A percentile compares a stretch with the other conserved stretches of the same genome.
Conservation (phyloP, 208 protist genomes). For the Naegleria gruberi region DNA sequence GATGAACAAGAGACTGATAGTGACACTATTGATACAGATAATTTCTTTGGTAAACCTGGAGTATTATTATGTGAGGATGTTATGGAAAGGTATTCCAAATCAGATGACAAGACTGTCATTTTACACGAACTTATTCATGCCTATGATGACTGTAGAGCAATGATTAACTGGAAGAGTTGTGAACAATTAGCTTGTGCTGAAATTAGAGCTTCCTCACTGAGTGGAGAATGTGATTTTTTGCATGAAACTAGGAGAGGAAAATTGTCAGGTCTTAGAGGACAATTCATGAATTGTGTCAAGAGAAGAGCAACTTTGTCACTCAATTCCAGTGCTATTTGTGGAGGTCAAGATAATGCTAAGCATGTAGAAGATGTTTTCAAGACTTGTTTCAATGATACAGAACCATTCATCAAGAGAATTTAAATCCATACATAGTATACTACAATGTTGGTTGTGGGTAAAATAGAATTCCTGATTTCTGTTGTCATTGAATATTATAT, state of each 20-base stretch:
- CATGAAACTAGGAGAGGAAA: constrained; percentile 62
- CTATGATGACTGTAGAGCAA: constrained; percentile 76
- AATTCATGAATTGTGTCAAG: constrained; percentile 67
- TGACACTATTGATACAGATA: background rate
- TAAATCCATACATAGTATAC: too few species aligned
- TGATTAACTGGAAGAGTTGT: constrained; percentile 70
- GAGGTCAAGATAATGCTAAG: constrained; percentile 33
- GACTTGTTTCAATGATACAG: constrained; percentile 30
- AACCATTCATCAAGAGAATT: constrained; percentile 25
- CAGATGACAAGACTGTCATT: constrained; percentile 12
- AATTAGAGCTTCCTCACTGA: constrained; percentile 79
- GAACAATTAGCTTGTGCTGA: constrained; percentile 84
- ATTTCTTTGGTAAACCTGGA: constrained; percentile 4
- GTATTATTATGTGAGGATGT: constrained; percentile 13
- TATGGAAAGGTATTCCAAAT: background rate
- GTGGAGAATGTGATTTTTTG: constrained; percentile 72
- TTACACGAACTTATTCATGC: constrained; percentile 83
- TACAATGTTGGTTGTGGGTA: too few species aligned
- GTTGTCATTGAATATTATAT: too few species aligned
- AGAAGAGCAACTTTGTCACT: constrained; percentile 72
- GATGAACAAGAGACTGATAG: background rate
- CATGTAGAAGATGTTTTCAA: constrained; percentile 32
- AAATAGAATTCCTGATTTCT: too few species aligned
- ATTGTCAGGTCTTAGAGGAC: constrained; percentile 48
- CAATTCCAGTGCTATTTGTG: constrained; percentile 66